phyloP scores from a whole-genome alignment of 192 early-diverging fungal species.

The Polychytrium aggregatum region DNA sequence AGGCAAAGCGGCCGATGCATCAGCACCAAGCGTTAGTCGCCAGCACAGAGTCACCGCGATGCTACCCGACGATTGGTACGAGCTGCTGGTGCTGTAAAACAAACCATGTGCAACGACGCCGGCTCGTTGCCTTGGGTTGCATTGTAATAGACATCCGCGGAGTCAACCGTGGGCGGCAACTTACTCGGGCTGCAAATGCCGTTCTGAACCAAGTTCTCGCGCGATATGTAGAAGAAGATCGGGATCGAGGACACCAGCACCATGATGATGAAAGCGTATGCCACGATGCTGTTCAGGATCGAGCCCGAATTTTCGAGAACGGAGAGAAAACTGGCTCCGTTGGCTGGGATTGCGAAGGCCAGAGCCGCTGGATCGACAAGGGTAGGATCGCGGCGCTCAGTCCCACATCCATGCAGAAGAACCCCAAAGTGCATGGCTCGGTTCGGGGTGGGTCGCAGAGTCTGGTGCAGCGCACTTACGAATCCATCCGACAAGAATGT shows the following conservation, averaged over 20 bases:
- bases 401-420: not conserved
- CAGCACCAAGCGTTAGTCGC: not conserved
- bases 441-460: not conserved
- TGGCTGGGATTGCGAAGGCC: constrained; percentile 18
- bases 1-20: not conserved
- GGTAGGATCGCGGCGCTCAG: not conserved
- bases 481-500: constrained; percentile 32
- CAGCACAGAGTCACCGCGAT: not conserved
- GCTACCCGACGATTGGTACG: not conserved
- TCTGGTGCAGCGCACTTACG: constrained; percentile 6
- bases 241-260: constrained; percentile 45
- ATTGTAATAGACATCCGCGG: not conserved
- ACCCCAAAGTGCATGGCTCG: not conserved
- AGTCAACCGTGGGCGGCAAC: not conserved
- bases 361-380: no score
- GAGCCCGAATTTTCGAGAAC: constrained; percentile 8
- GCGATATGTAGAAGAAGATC: constrained; percentile 31
- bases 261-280: constrained; percentile 31
- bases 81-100: not conserved
- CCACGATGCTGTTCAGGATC: constrained; percentile 25
- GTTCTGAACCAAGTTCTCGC: constrained; percentile 39
- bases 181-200: constrained; percentile 12
- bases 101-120: not conserved
- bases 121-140: not conserved
- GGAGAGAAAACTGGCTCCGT: constrained; percentile 19